Conservation (phyloP, 1,284 basidiomycete genomes). For the Fomitiporia mediterranea region DNA sequence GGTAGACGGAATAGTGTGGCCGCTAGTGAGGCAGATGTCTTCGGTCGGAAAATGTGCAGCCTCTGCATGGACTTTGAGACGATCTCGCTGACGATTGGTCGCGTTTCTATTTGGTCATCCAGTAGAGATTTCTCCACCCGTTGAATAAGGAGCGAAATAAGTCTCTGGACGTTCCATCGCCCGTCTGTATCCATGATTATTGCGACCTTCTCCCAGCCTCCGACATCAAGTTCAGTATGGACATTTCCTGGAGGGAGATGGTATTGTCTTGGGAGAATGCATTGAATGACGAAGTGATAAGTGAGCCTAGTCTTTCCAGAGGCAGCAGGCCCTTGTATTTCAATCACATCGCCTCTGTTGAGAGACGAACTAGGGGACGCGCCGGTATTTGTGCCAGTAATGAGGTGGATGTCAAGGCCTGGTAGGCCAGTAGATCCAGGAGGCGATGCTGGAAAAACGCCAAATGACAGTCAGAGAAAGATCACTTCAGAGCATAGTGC, state of each 20-base stretch:
- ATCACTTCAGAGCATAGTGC: not conserved
- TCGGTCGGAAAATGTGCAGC: conserved; percentile 63
- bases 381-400: conserved; percentile 21
- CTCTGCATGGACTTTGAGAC: conserved; percentile 44
- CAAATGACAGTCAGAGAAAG: not conserved
- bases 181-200: conserved; percentile 66
- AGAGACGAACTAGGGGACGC: conserved; percentile 32
- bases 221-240: conserved; percentile 29
- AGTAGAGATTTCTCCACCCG: conserved; percentile 32
- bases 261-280: conserved; percentile 45
- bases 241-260: conserved; percentile 7
- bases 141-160: conserved; percentile 46
- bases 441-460: conserved; percentile 24
- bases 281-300: conserved; percentile 57
- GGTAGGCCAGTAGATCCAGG: conserved; percentile 30
- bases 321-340: conserved; percentile 67
- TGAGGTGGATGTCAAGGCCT: conserved; percentile 32
- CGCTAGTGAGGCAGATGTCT: conserved; percentile 62
- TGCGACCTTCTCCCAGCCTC: conserved; percentile 59
- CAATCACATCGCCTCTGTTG: conserved; percentile 56
- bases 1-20: conserved; percentile 58
- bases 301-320: conserved; percentile 74
- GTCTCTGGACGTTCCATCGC: conserved; percentile 52
- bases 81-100: conserved; percentile 26
- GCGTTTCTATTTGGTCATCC: conserved; percentile 10